Evolutionary conservation across 805 yeast genomes (phyloP).

Genomic region (Grigorovia transvaalensis): DNA sequence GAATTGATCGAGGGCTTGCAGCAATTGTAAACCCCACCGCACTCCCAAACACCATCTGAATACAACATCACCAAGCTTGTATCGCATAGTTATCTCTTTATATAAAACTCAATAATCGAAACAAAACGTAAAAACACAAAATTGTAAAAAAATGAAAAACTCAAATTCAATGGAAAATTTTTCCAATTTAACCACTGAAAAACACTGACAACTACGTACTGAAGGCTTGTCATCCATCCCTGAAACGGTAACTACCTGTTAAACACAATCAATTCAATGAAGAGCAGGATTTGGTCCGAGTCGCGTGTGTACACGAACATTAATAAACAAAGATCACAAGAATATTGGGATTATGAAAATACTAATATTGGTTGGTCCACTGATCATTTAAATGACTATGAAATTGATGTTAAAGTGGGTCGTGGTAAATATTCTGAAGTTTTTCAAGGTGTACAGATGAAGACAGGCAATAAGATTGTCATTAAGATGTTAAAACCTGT

Average conservation of each 20-base stretch:
- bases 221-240: not conserved
- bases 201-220: not conserved
- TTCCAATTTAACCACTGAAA: not conserved
- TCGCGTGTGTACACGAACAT: constrained; percentile 67
- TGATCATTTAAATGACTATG: constrained; percentile 44
- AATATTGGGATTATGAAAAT: constrained; percentile 83
- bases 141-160: too few relatives aligned
- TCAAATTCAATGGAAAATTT: not conserved
- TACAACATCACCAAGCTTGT: too few relatives aligned
- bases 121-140: too few relatives aligned
- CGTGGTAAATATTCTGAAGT: constrained; percentile 95
- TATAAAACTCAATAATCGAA: too few relatives aligned
- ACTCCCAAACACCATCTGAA: too few relatives aligned
- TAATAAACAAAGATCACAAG: constrained; percentile 53
- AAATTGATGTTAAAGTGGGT: constrained; percentile 75
- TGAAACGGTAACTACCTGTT: too few relatives aligned
- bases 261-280: constrained; percentile 11
- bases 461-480: constrained; percentile 56
- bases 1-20: constrained; percentile 31
- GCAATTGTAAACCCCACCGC: constrained; percentile 1
- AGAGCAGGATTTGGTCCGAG: constrained; percentile 33
- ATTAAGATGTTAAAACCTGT: constrained; percentile 90
- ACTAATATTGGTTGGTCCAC: constrained; percentile 52
- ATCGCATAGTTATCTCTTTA: too few relatives aligned
- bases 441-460: constrained; percentile 69